Base-by-base conservation (phyloP, 257 asterid genomes). In the Solanum tacnaense region DNA sequence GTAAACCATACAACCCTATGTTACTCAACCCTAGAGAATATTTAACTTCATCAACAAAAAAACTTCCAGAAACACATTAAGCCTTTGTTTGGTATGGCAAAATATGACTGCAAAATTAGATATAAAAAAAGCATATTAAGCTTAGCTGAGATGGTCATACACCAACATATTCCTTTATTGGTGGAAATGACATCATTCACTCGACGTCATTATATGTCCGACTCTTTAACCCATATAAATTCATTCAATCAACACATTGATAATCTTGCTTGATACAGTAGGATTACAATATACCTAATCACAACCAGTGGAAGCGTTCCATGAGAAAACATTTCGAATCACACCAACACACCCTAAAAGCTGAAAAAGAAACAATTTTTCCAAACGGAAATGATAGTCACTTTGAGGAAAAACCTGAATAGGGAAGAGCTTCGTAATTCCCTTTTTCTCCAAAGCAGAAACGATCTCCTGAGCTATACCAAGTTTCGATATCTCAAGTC, bases 401-500 rank as follows among this genome's bases (percentile, higher is more conserved):
- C 5, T 84, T 29, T 18, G 25, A 25, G 21, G 46, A 31, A 29
- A 5, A 23, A 97, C 99, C 99, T 97, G 99, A 91, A 97, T 96
- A 32, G 98, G 99, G 74, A 97, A 97, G 87, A 97, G 98, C 94
- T 89, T 94, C 52, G 93, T 86, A 83, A 97, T 97, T 18, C 98
- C 98, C 92, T 70, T 96, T 62, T 65, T 20, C 5, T 94, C 93
- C 93, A 96, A 94, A 35, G 98, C 91, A 21, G 92, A 88, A 10
- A 93, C 93, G 83, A 97, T 92, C 84, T 93, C 94, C 32, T 91
- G 90, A 2, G 98, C 62, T 88, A 97, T 94, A 83, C 97, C 98
- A 46, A 97, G 98, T 88, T 94, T 96, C 0, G 98, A 87, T 38
- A 97, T 95, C 90, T 96, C 98, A 23, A 97, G 98, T 34, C 99